Base-by-base conservation (phyloP, 2,329 filamentous ascomycete species). In the Lanzia echinophila region DNA sequence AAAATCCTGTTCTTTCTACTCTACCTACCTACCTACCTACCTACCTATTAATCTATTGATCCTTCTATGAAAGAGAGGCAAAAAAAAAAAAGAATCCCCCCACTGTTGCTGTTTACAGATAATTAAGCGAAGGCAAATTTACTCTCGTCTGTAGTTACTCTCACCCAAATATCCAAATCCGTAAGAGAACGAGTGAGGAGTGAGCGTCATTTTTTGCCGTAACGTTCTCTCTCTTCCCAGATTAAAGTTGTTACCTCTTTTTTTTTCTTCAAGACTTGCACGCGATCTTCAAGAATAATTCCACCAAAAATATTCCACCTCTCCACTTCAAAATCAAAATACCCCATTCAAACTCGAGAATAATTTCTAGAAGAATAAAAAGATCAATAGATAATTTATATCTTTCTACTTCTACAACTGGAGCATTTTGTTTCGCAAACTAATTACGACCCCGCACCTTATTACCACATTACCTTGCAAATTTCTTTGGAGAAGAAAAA, bases 221-320 rank as follows among this genome's bases (percentile, higher is more conserved):
- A 28, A 4, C 24, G 24, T 28, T 28, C 24, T 28, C 24, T 28
- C 24, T 28, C 24, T 28, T 28, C 24, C 24, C 24, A 28, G 24
- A 4, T n/a, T n/a, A n/a, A 36, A 13, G 15, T 36, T 36, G 11
- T 28, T 24, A 47, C 45, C 22, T 41, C 28, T 38, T 44, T 28
- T 52, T 47, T 28, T 43, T 31, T 42, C 38, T 46, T 36, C 20
- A 20, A 22, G 19, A 48, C 11, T 22, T 53, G 43, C 50, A 53
- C 50, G 44, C 50, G 50, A 53, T 53, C 50, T 41, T 20, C 36
- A 42, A 48, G 32, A 38, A 42, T 47, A 53, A 53, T 48, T 33
- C 44, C 41, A 3, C 50, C 24, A 6, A 12, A 19, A 41, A 22
- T 28, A 19, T 15, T 31, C 24, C 28, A 53, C 28, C 13, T 22